Base-by-base conservation (phyloP, 176 grass and related monocot genomes). In the Oropetium thomaeum region DNA sequence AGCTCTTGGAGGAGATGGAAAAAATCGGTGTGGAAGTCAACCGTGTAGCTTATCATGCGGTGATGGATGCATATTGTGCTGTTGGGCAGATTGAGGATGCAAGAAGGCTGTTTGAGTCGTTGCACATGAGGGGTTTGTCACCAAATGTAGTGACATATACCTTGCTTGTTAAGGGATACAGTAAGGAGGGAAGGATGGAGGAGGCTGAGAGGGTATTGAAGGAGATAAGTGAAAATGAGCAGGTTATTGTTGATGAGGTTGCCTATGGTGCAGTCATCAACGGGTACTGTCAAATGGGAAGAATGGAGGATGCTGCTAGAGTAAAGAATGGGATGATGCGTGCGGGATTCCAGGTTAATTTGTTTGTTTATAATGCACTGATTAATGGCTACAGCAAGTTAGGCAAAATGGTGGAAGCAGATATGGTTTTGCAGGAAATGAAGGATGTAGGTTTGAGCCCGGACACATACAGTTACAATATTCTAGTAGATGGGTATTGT, bases 361-460 rank as follows among this genome's bases (percentile, higher is more conserved):
- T 80, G 60, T 87, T 92, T 81, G 79, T 93, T 41, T 88, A 80
- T 72, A 97, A 97, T 77, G 37, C 78, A 25, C 81, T 97, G 62
- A 92, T 93, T 61, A 93, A 87, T 81, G 95, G 95, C 61, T 93
- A 92, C 68, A 92, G 95, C 88, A 97, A 97, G 75, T 28, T 75
- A 31, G 91, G 91, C 55, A 89, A 69, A 69, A 70, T 93, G 73
- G 43, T 34, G 11, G 88, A 97, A 85, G 91, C 79, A 76, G 83
- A 89, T 66, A 88, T 82, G 14, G 28, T 93, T 67, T 32, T 93
- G 51, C 73, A 76, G 57, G 91, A 93, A 62, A 97, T 97, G 88
- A 75, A 92, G 45, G 28, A 40, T 40, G 78, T 37, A 59, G 57
- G 74, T 58, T 54, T 81, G 28, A 86, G 58, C 10, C 75, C 76